phyloP scores from a whole-genome alignment of 2,329 filamentous ascomycete species.

The Claviceps pazoutovae region DNA sequence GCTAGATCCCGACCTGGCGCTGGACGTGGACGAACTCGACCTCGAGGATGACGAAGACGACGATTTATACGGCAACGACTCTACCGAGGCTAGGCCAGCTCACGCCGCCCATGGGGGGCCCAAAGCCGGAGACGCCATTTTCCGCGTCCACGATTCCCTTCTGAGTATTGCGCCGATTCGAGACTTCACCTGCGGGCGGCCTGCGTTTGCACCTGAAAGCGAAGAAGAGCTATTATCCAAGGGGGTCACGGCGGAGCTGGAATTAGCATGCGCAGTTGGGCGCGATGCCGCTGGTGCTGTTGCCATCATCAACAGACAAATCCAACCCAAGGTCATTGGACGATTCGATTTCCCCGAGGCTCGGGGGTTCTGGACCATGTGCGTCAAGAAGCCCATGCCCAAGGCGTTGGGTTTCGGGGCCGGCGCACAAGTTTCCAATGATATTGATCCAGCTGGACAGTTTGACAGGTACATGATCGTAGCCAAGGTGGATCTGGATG shows the following conservation, averaged over 20 bases:
- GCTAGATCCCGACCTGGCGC: slow-evolving; percentile 36
- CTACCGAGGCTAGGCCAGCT: slow-evolving; percentile 42
- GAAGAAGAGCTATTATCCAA: slow-evolving; percentile 28
- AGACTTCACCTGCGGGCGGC: slow-evolving; percentile 56
- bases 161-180: slow-evolving; percentile 68
- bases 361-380: slow-evolving; percentile 69
- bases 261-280: slow-evolving; percentile 48
- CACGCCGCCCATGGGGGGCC: slow-evolving; percentile 24
- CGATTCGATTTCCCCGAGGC: slow-evolving; percentile 60
- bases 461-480: slow-evolving; percentile 75
- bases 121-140: slow-evolving; percentile 51
- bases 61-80: slow-evolving; percentile 47
- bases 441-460: slow-evolving; percentile 45
- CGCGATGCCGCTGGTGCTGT: slow-evolving; percentile 54
- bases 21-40: slow-evolving; percentile 38
- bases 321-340: slow-evolving; percentile 59
- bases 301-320: slow-evolving; percentile 61
- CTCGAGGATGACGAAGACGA: slow-evolving; percentile 51
- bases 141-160: slow-evolving; percentile 65
- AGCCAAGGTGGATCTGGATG: slow-evolving; percentile 54
- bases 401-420: slow-evolving; percentile 35
- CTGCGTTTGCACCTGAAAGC: slow-evolving; percentile 27
- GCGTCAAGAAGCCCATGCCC: slow-evolving; percentile 50
- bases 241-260: slow-evolving; percentile 42
- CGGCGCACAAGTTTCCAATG: slow-evolving; percentile 34